Percentiles rank a stretch among this genome's conserved stretches.
Evolutionary conservation across 371 early-diverging fungal species (phyloP).

Genomic region (Mucor mucedo): DNA sequence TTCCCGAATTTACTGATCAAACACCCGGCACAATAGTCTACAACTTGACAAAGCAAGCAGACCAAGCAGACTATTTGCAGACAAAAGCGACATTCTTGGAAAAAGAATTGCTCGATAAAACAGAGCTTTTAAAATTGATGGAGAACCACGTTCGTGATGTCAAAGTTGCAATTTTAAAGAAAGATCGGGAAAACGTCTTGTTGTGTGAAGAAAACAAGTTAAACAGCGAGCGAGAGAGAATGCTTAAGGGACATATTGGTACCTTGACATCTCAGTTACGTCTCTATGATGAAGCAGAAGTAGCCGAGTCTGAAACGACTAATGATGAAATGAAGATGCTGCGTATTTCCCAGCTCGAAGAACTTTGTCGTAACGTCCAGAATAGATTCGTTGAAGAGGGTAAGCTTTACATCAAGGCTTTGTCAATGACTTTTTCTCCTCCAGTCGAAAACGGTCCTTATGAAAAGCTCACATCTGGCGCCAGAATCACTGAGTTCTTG

Average conservation of each 20-base stretch:
- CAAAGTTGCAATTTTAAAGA: slow-evolving; percentile 15
- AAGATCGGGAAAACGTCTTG: slow-evolving; percentile 16
- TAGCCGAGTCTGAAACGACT: slow-evolving; percentile 38
- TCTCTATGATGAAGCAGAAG: slow-evolving; percentile 70
- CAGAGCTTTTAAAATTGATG: slow-evolving; percentile 15
- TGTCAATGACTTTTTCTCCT: not conserved
- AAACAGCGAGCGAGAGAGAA: slow-evolving; percentile 34
- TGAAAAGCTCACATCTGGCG: slow-evolving; percentile 11
- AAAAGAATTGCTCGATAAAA: slow-evolving; percentile 13
- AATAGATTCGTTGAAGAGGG: not conserved
- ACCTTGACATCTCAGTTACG: slow-evolving; percentile 62
- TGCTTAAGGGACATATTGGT: slow-evolving; percentile 47
- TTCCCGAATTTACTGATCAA: slow-evolving; percentile 35
- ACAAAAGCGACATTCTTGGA: slow-evolving; percentile 23
- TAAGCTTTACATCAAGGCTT: not conserved
- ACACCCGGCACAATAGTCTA: slow-evolving; percentile 32
- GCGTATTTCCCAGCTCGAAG: slow-evolving; percentile 46
- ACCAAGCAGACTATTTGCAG: slow-evolving; percentile 25
- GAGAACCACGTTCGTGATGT: slow-evolving; percentile 6
- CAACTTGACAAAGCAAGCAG: slow-evolving; percentile 28
- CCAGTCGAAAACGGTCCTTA: slow-evolving; percentile 14
- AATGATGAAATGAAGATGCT: slow-evolving; percentile 62
- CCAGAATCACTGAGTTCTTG: not conserved
- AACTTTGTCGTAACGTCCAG: slow-evolving; percentile 24
- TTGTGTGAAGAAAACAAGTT: slow-evolving; percentile 21